Evolutionary conservation across 495 filamentous ascomycete species (phyloP), one percentile per base, ranked within the genome.

Genomic region (Daldinia caldariorum): DNA sequence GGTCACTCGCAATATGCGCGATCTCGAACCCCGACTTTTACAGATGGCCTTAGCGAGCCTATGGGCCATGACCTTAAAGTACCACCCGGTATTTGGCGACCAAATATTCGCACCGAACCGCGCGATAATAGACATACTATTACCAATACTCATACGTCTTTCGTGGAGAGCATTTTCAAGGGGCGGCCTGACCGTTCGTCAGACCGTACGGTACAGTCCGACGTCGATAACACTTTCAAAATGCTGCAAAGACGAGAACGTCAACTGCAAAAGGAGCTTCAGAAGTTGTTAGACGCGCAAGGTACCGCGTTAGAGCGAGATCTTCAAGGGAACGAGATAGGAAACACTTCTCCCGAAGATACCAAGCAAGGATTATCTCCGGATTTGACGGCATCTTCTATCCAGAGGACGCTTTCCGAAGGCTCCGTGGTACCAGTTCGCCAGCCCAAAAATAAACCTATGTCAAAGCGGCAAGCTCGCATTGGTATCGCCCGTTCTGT

Each of bases 251-350:
- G 85, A 50, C 85, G 83, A 59, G 86, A 90, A 63, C 82, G 76
- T 26, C 80, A 87, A 57, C 87, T 97, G 16, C 89, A 97, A 66
- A 83, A 83, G 38, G 89, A 94, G 51, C 84, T 98, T 4, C 94
- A 98, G 77, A 75, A 81, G 29, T 79, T 97, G 4, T 86, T 98
- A 31, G 94, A 98, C 80, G 91, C 91, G 0, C 94, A 98, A 79
- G 89, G 90, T 50, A 86, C 89, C 39, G 92, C 92, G 29, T 83
- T 97, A 39, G 80, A 72, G 84, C 87, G 22, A 80, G 80, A 77
- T 18, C 58, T 77, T 38, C 61, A 39, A 57, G 83, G 82, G 47
- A 87, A 83, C 67, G 80, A 65, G 13, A 8, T 41, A 1, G 45
- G 76, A 55, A 88, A 83, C 22, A 81, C 85, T 13, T 82, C 83